Conservation (phyloP, 805 yeast species). For the Vanderwaltozyma yarrowii region DNA sequence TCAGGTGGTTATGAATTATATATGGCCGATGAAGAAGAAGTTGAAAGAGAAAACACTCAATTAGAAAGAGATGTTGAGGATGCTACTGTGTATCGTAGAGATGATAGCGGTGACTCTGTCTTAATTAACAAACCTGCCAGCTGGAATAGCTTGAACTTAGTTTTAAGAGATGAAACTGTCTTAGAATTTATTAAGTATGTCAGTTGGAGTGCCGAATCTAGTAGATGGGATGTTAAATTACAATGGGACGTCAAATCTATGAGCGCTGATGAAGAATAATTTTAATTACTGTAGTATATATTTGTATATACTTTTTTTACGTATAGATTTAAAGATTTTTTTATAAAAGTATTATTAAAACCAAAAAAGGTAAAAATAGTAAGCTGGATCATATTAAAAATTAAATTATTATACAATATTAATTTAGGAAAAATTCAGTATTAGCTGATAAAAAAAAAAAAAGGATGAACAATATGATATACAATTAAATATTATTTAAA, state of each 20-base stretch:
- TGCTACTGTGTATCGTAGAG: constrained; percentile 68
- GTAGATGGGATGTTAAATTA: constrained; percentile 82
- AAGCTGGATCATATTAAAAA: too few relatives aligned
- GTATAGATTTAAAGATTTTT: too few relatives aligned
- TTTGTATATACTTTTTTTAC: too few relatives aligned
- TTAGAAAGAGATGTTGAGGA: constrained; percentile 37
- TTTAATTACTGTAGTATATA: too few relatives aligned
- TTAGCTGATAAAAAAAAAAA: background rate
- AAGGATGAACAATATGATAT: too few relatives aligned
- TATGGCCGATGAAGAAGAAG: constrained; percentile 51
- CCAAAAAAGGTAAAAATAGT: too few relatives aligned
- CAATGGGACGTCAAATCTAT: constrained; percentile 59
- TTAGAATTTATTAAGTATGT: constrained; percentile 88
- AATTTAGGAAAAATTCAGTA: too few relatives aligned
- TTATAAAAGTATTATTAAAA: too few relatives aligned
- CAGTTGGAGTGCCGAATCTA: constrained; percentile 76
- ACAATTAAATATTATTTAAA: too few relatives aligned
- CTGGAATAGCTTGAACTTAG: constrained; percentile 72
- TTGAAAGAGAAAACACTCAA: constrained; percentile 27
- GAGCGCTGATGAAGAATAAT: constrained; percentile 32
- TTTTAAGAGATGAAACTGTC: constrained; percentile 77
- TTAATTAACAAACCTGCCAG: constrained; percentile 68
- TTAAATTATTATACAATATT: too few relatives aligned
- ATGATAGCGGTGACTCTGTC: constrained; percentile 62
- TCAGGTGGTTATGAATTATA: constrained; percentile 90